A percentile compares a stretch with the other conserved stretches of the same genome.
These are phyloP conservation scores for Magnolia sinica DNA, from an alignment of 164 flowering plant species.

Conservation along the genomic window DNA sequence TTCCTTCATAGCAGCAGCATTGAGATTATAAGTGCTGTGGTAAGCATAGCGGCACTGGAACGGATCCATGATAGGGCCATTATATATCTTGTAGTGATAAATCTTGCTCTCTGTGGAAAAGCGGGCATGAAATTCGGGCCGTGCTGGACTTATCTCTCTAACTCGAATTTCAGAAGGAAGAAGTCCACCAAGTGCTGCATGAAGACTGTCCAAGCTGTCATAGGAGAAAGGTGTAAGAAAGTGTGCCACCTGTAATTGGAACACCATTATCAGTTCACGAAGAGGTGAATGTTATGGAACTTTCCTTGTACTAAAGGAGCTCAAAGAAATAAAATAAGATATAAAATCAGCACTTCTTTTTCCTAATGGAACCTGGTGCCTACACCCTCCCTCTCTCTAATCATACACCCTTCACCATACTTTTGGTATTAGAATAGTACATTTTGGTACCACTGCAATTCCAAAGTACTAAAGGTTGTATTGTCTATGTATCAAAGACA, in stretches of 20 bases:
- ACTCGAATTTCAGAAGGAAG: constrained; percentile 85
- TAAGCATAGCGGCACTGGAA: constrained; percentile 62
- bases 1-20: constrained; percentile 61
- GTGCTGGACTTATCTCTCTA: constrained; percentile 72
- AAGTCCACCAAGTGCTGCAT: constrained; percentile 78
- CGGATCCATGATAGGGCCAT: constrained; percentile 80
- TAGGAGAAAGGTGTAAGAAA: constrained; percentile 85
- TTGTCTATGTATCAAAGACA: too few species aligned
- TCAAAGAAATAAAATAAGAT: constrained; percentile 1
- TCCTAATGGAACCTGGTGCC: too few species aligned
- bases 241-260: constrained; percentile 79
- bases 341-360: not conserved
- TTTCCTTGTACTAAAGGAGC: not conserved
- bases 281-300: not conserved
- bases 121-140: constrained; percentile 90
- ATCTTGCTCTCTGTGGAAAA: constrained; percentile 72
- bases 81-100: constrained; percentile 78
- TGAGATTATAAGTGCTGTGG: constrained; percentile 65
- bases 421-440: too few species aligned
- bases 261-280: constrained; percentile 10
- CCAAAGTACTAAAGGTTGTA: too few species aligned
- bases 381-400: too few species aligned
- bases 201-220: constrained; percentile 57
- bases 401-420: too few species aligned
- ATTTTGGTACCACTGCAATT: too few species aligned